Evolutionary conservation across 2,329 filamentous ascomycete species (phyloP).

Genomic region (Exophiala oligosperma): DNA sequence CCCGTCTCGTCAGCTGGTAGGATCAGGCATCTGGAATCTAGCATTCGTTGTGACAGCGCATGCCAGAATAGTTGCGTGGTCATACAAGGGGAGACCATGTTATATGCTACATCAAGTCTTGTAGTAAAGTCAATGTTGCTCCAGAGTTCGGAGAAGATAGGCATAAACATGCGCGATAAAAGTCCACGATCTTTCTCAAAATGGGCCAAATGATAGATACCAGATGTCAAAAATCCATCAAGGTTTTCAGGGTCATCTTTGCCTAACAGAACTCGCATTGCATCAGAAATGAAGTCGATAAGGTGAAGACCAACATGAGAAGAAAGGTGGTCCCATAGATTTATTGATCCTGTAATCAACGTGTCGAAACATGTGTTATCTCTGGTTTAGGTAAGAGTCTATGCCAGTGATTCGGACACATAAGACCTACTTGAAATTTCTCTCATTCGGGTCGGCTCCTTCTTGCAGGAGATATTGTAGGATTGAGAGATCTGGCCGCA

Average conservation of each 20-base stretch:
- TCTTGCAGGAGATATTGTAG: slow-evolving; percentile 3
- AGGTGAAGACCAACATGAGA: no score
- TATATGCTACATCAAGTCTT: background rate
- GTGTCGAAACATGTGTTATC: background rate
- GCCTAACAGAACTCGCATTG: no score
- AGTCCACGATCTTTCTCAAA: no score
- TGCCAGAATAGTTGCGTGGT: background rate
- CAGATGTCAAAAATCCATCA: no score
- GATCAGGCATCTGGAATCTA: background rate
- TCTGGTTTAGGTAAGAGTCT: background rate
- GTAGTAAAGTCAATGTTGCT: background rate
- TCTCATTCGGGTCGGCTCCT: slow-evolving; percentile 6
- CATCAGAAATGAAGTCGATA: no score
- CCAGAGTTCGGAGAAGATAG: background rate
- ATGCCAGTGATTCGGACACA: background rate
- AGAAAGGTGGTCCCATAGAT: no score
- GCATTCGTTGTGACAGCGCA: background rate
- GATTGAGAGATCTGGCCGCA: background rate
- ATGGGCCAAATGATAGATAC: no score
- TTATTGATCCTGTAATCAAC: background rate
- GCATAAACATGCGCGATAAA: background rate
- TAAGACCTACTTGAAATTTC: background rate
- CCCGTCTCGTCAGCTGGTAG: background rate
- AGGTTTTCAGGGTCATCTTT: no score
- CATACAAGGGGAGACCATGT: background rate